Evolutionary conservation across 2,329 filamentous ascomycete genomes (phyloP).

Genomic region (Sphaceloma murrayae): DNA sequence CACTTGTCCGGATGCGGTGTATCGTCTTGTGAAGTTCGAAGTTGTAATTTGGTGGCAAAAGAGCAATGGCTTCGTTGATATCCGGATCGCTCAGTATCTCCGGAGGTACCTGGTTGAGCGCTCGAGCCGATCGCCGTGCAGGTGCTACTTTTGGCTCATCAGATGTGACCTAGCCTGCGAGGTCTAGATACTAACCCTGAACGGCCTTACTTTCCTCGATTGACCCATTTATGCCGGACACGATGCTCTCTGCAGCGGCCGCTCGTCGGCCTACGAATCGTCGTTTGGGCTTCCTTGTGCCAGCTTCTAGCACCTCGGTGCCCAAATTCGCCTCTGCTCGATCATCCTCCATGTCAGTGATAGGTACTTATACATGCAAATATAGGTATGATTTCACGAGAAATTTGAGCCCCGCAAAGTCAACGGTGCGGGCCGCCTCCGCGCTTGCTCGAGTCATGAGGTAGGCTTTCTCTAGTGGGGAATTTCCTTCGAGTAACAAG

Average conservation of each 20-base stretch:
- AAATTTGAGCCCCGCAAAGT: not conserved
- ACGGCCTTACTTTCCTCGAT: conserved; percentile 57
- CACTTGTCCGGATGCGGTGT: conserved; percentile 74
- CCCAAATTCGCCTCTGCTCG: conserved; percentile 61
- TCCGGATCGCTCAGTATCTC: conserved; percentile 77
- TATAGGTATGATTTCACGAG: not conserved
- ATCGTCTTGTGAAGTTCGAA: conserved; percentile 99
- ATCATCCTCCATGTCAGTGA: conserved; percentile 81
- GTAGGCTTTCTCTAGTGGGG: not conserved
- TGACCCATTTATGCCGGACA: conserved; percentile 33
- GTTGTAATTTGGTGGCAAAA: conserved; percentile 92
- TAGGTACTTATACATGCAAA: no score
- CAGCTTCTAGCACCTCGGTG: conserved; percentile 54
- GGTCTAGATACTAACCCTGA: conserved; percentile 46
- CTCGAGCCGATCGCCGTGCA: conserved; percentile 61
- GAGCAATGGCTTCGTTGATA: conserved; percentile 75
- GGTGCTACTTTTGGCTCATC: conserved; percentile 49
- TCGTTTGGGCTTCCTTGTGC: conserved; percentile 68
- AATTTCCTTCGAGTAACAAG: not conserved
- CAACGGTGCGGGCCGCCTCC: no score
- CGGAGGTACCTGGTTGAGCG: conserved; percentile 82
- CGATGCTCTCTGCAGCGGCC: conserved; percentile 49
- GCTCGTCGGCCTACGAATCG: conserved; percentile 80
- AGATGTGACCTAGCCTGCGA: not conserved
- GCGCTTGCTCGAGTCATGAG: not conserved